A percentile compares a stretch with the other conserved stretches of the same genome.
These are phyloP conservation scores for Populus tremula DNA, from an alignment of 345 rosid genomes.

Conservation along the genomic window DNA sequence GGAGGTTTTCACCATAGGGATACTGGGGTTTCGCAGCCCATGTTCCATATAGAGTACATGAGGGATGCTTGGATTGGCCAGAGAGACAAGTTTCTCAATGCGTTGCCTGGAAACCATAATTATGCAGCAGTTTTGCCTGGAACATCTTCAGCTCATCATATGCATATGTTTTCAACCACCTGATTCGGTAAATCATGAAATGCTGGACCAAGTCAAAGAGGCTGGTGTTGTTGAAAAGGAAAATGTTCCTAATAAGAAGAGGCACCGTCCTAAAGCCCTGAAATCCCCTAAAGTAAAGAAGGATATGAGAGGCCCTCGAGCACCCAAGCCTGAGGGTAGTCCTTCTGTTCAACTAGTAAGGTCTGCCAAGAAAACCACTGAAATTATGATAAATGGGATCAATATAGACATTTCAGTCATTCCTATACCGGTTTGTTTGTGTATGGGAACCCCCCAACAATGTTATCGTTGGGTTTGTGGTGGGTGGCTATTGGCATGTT, in stretches of 20 bases:
- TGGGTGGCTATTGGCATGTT: slow-evolving; percentile 99
- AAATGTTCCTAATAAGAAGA: slow-evolving; percentile 51
- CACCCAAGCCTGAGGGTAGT: slow-evolving; percentile 57
- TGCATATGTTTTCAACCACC: slow-evolving; percentile 69
- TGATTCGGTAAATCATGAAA: slow-evolving; percentile 43
- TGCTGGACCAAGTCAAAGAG: slow-evolving; percentile 48
- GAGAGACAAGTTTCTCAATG: slow-evolving; percentile 58
- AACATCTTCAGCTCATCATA: slow-evolving; percentile 49
- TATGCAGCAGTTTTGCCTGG: slow-evolving; percentile 51
- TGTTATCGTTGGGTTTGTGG: slow-evolving; percentile 99
- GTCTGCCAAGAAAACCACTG: slow-evolving; percentile 72
- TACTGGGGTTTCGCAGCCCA: slow-evolving; percentile 42
- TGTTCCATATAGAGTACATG: slow-evolving; percentile 55
- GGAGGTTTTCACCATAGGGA: not conserved
- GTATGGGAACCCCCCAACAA: slow-evolving; percentile 87
- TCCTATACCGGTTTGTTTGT: slow-evolving; percentile 82
- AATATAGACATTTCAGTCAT: slow-evolving; percentile 78
- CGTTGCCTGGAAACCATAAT: slow-evolving; percentile 46
- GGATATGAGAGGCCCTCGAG: slow-evolving; percentile 37
- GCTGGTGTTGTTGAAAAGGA: slow-evolving; percentile 35
- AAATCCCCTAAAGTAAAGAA: slow-evolving; percentile 71
- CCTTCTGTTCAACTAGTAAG: slow-evolving; percentile 51
- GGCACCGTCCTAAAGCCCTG: slow-evolving; percentile 45
- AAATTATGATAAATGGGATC: slow-evolving; percentile 73
- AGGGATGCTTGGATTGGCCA: slow-evolving; percentile 72